Percentiles rank a stretch among this genome's conserved stretches.
Evolutionary conservation across 2,329 filamentous ascomycete genomes (phyloP).

Genomic region (Gnomoniopsis smithogilvyi): DNA sequence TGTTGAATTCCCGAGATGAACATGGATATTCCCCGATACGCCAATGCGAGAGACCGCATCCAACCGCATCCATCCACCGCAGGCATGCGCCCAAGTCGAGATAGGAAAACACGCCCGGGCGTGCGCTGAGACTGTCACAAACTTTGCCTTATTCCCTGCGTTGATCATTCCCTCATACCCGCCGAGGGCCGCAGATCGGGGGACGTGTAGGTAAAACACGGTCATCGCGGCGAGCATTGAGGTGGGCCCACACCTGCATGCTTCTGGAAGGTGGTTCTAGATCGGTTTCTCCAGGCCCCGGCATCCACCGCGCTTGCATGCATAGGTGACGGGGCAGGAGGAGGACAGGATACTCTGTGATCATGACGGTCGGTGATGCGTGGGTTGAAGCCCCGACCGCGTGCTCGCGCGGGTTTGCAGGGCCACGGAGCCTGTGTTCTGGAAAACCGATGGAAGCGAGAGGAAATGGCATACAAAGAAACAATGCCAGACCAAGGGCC

Average conservation of each 20-base stretch:
- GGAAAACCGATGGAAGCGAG: constrained; percentile 4
- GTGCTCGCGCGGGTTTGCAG: neutral
- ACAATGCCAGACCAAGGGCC: neutral
- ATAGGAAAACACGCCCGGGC: neutral
- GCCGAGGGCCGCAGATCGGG: neutral
- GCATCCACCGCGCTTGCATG: constrained; percentile 8
- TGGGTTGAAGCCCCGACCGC: constrained; percentile 3
- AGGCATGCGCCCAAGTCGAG: neutral
- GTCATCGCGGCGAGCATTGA: too few species aligned
- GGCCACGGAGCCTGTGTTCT: constrained; percentile 1
- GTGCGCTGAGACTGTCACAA: neutral
- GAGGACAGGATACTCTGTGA: neutral
- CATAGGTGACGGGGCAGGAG: neutral
- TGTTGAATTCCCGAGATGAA: constrained; percentile 1
- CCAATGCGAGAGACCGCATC: neutral
- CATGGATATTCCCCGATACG: constrained; percentile 6
- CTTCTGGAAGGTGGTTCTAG: constrained; percentile 14
- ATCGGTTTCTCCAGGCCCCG: neutral
- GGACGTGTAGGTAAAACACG: neutral
- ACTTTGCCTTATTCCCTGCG: neutral
- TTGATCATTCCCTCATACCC: neutral
- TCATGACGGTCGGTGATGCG: constrained; percentile 1
- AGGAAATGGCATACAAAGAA: neutral
- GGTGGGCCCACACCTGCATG: constrained; percentile 8
- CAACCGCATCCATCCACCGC: neutral